These are phyloP conservation scores for Lentinula detonsa DNA, from an alignment of 768 basidiomycete species.

Conservation along the genomic window DNA sequence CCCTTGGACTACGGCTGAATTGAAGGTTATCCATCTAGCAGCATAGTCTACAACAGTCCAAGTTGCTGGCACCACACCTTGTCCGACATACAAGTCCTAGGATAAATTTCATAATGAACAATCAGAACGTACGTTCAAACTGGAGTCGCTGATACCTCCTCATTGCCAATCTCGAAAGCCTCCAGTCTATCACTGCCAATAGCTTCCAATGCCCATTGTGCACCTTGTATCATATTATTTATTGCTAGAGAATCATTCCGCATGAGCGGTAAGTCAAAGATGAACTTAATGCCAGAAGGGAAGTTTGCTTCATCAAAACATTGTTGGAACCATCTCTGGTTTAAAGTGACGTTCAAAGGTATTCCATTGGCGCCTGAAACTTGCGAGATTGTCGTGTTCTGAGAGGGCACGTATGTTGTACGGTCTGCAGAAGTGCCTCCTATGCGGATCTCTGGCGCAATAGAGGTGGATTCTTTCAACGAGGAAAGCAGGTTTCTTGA, in stretches of 20 bases:
- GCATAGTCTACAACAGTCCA: neutral
- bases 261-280: conserved; percentile 1
- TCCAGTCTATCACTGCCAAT: neutral
- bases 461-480: neutral
- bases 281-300: neutral
- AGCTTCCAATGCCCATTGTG: neutral
- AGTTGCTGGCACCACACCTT: neutral
- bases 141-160: neutral
- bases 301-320: neutral
- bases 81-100: neutral
- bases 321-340: neutral
- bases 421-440: conserved; percentile 5
- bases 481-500: neutral
- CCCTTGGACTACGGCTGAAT: neutral
- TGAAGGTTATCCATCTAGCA: neutral
- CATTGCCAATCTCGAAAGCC: neutral
- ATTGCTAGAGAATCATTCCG: conserved; percentile 2
- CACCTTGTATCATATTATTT: neutral
- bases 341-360: neutral
- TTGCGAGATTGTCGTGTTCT: neutral
- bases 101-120: neutral
- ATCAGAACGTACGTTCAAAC: neutral
- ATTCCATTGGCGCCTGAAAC: neutral
- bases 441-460: conserved; percentile 1
- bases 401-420: neutral